Base-by-base conservation (phyloP, 495 filamentous ascomycete genomes). In the Diplogelasinospora grovesii region DNA sequence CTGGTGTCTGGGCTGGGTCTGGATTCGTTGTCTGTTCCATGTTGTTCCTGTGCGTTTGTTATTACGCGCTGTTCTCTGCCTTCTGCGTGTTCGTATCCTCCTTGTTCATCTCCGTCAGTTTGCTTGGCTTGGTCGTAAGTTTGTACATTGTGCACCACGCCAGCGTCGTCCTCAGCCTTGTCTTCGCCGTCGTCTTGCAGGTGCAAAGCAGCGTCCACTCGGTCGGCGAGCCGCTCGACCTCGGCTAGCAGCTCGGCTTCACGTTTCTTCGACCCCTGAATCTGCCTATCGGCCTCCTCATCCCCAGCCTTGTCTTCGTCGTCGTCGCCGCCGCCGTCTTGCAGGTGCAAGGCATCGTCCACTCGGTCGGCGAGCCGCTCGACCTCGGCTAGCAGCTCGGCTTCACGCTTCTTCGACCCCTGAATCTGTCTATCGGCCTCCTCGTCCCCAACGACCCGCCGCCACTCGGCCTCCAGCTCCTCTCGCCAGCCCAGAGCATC, bases 401-500 rank as follows among this genome's bases (percentile, higher is more conserved):
- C 36, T 18, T 42, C 50, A 30, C 53, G 46, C 39, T 59, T 53
- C 26, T 24, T 36, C 22, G 30, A 39, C 3, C 49, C 59, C 31
- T 50, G 45, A 41, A 65, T 21, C 43, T 71, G 69, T 22, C 55
- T 48, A 34, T 59, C 43, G 8, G 65, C 68, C 44, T 73, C 69
- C 21, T 60, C 46, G 8, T 61, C 55, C 3, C 69, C 69, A 4
- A 71, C 66, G 18, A 65, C 24, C 10, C 40, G 45, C 11, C 56
- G 46, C 69, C 69, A 73, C 47, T 50, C 22, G 0, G 48, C 46
- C 43, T 95, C 86, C 22, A 98, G 68, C 52, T 97, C 90, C 29
- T 88, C 78, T 11, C 78, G 63, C 90, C 92, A 98, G 0, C 87
- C 90, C 34, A 94, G 68, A 22, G 78, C 83, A 48, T 78, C 69